phyloP scores from a whole-genome alignment of 2,329 filamentous ascomycete species.

The Didymellaceae sp. region DNA sequence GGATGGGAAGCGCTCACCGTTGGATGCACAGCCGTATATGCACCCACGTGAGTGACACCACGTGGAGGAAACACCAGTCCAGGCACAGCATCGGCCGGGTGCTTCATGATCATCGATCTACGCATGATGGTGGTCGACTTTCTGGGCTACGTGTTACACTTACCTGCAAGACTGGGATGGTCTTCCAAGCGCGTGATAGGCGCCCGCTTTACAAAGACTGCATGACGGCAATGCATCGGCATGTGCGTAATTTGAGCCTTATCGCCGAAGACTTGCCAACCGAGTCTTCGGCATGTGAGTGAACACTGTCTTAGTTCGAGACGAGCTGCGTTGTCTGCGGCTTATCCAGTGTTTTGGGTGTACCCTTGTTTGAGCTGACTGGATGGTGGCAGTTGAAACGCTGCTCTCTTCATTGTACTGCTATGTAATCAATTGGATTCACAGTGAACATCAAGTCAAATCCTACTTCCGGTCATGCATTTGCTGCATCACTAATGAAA shows the following conservation, averaged over 20 bases:
- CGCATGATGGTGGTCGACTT: not conserved
- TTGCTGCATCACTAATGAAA: no score
- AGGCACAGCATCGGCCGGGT: conserved; percentile 12
- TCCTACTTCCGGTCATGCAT: no score
- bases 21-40: conserved; percentile 1
- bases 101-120: conserved; percentile 6
- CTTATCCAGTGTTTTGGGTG: no score
- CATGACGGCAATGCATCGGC: conserved; percentile 2
- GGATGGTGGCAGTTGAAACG: not conserved
- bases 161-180: conserved; percentile 4
- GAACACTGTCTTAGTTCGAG: not conserved
- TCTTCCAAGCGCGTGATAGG: conserved; percentile 12
- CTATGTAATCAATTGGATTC: no score
- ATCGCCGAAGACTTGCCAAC: not conserved
- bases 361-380: conserved; percentile 2
- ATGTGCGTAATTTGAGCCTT: not conserved
- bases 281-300: not conserved
- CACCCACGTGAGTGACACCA: conserved; percentile 13
- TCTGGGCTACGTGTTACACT: conserved; percentile 6
- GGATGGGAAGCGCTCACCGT: conserved; percentile 1
- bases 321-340: no score
- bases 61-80: conserved; percentile 7
- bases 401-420: no score
- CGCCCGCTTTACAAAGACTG: conserved; percentile 4
- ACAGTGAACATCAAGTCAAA: no score